Percentiles rank a stretch among this genome's conserved stretches.
These are phyloP conservation scores for Lodderomyces margitis DNA, from an alignment of 1,139 yeast genomes.

Conservation along the genomic window DNA sequence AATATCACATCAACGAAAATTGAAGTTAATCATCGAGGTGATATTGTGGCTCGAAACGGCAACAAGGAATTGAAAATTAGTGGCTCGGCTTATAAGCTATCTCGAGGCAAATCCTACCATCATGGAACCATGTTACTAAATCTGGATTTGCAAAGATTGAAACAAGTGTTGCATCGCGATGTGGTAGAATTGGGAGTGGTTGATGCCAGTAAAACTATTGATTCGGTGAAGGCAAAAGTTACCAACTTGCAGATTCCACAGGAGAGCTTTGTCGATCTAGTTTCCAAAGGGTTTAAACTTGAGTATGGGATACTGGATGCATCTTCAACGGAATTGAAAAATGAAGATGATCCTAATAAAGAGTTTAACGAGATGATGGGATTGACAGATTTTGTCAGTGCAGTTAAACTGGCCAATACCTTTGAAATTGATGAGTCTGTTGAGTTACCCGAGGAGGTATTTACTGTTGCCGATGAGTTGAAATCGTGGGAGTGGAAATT, in stretches of 20 bases:
- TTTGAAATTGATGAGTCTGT: conserved; percentile 26
- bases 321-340: conserved; percentile 19
- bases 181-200: conserved; percentile 43
- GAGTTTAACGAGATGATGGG: conserved; percentile 35
- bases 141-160: conserved; percentile 58
- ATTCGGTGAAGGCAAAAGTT: conserved; percentile 77
- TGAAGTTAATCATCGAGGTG: conserved; percentile 69
- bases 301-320: conserved; percentile 26
- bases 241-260: conserved; percentile 53
- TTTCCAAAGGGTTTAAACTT: conserved; percentile 43
- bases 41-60: conserved; percentile 62
- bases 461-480: conserved; percentile 42
- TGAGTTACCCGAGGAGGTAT: conserved; percentile 48
- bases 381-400: conserved; percentile 29
- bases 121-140: conserved; percentile 93
- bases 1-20: conserved; percentile 24
- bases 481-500: conserved; percentile 67
- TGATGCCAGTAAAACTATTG: conserved; percentile 60
- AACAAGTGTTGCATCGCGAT: conserved; percentile 54
- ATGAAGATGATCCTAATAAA: conserved; percentile 18
- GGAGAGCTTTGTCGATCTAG: conserved; percentile 48
- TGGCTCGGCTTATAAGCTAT: conserved; percentile 88
- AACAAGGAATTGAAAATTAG: conserved; percentile 59
- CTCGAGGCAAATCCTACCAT: conserved; percentile 82
- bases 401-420: conserved; percentile 15